Base-by-base conservation (phyloP, 176 grass and related monocot genomes). In the Eragrostis curvula region DNA sequence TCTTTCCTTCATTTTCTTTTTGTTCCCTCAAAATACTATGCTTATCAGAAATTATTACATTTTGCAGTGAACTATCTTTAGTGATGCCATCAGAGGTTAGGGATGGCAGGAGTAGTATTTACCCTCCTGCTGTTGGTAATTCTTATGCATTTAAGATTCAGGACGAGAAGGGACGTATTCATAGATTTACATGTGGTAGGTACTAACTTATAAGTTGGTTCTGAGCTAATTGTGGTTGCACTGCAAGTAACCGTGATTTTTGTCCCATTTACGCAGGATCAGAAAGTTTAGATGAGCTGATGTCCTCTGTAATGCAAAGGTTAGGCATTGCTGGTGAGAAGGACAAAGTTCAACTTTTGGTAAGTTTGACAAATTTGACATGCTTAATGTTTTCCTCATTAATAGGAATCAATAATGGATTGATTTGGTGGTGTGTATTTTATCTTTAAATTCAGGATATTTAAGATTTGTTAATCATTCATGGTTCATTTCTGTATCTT, bases 101-200 rank as follows among this genome's bases (percentile, higher is more conserved):
- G 46, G 96, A 91, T 66, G 88, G 82, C 46, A 93, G 56, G 72
- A 91, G 72, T 57, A 74, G 73, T 48, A 91, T 84, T 58, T 87
- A 90, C 70, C 90, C 93, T 61, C 73, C 93, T 88, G 64, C 73
- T 85, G 68, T 85, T 91, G 85, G 80, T 62, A 94, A 92, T 86
- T 90, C 91, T 71, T 96, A 88, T 86, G 48, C 85, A 40, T 99
- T 99, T 68, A 99, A 99, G 48, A 68, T 99, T 77, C 63, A 90
- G 76, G 96, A 94, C 80, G 78, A 36, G 62, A 99, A 91, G 74
- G 72, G 91, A 18, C 93, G 89, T n/a, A 85, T 99, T 8, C 96
- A 96, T 79, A 91, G 96, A 84, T 92, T 99, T 82, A 88, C 86
- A 66, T 91, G 88, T 90, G 96, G 96, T 98, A 74, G 75, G 90